phyloP scores from a whole-genome alignment of 2,329 filamentous ascomycete genomes.

The Microdochium paspali region DNA sequence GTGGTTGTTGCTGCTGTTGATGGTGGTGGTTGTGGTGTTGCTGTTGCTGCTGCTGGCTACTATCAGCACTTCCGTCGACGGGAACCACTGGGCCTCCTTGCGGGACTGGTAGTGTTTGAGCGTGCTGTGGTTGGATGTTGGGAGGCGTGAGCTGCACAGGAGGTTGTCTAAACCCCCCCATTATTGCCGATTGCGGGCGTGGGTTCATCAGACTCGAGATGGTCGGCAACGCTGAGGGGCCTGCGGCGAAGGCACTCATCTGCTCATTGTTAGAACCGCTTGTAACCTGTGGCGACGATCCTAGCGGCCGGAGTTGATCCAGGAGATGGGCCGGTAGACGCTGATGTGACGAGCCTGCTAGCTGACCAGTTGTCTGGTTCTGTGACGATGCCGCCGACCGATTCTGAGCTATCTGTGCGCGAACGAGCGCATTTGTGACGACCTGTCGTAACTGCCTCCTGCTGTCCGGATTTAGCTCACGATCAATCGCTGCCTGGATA shows the following conservation, averaged over 20 bases:
- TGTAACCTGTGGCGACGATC: background rate
- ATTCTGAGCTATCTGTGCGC: constrained; percentile 34
- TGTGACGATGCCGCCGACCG: constrained; percentile 16
- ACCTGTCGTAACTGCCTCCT: constrained; percentile 40
- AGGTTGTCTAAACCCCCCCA: background rate
- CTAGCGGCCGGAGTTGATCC: background rate
- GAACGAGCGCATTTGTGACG: constrained; percentile 34
- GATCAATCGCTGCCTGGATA: constrained; percentile 41
- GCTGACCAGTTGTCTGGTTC: background rate
- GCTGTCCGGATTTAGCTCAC: constrained; percentile 35
- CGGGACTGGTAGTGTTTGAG: background rate
- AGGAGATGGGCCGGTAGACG: background rate
- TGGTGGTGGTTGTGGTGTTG: constrained; percentile 2
- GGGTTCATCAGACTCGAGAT: background rate
- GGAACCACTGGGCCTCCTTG: background rate
- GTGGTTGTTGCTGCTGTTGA: constrained; percentile 6
- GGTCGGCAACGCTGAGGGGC: background rate
- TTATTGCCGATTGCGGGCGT: background rate
- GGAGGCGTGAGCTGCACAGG: background rate
- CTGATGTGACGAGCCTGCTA: background rate
- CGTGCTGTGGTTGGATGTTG: background rate
- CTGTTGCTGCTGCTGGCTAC: constrained; percentile 5
- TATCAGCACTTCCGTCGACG: constrained; percentile 1
- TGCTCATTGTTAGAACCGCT: background rate
- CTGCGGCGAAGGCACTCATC: background rate